Evolutionary conservation across 305 asterid species (phyloP).

Genomic region (Fraxinus albicans): DNA sequence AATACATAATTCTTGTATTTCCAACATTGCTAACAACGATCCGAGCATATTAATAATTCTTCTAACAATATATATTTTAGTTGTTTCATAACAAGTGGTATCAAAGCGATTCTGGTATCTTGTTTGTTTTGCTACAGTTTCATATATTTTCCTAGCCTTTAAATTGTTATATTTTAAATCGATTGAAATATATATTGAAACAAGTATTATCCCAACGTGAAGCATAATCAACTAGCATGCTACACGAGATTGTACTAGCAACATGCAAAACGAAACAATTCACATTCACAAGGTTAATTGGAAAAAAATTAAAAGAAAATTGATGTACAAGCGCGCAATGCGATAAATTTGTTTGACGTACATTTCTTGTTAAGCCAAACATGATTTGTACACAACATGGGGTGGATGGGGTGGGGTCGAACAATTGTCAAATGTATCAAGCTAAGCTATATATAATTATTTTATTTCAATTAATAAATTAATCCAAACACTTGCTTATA

Average conservation of each 20-base stretch:
- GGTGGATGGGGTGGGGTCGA: neutral
- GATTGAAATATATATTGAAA: too few relatives aligned
- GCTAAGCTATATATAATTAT: neutral
- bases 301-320: too few relatives aligned
- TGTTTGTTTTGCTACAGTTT: too few relatives aligned
- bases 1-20: too few relatives aligned
- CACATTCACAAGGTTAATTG: neutral
- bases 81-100: too few relatives aligned
- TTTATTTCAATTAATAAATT: neutral
- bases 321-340: neutral
- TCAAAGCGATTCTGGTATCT: too few relatives aligned
- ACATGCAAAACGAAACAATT: neutral
- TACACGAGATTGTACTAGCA: neutral
- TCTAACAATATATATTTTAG: too few relatives aligned
- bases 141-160: too few relatives aligned
- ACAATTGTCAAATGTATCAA: neutral
- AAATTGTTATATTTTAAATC: too few relatives aligned
- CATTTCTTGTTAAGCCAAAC: neutral
- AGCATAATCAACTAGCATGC: neutral
- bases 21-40: too few relatives aligned
- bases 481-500: neutral
- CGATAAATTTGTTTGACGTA: neutral
- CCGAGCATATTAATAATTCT: too few relatives aligned
- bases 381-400: neutral
- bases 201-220: too few relatives aligned